A percentile compares a stretch with the other conserved stretches of the same genome.
Evolutionary conservation across 2,329 filamentous ascomycete genomes (phyloP).

Genomic region (Claviceps humidiphila): DNA sequence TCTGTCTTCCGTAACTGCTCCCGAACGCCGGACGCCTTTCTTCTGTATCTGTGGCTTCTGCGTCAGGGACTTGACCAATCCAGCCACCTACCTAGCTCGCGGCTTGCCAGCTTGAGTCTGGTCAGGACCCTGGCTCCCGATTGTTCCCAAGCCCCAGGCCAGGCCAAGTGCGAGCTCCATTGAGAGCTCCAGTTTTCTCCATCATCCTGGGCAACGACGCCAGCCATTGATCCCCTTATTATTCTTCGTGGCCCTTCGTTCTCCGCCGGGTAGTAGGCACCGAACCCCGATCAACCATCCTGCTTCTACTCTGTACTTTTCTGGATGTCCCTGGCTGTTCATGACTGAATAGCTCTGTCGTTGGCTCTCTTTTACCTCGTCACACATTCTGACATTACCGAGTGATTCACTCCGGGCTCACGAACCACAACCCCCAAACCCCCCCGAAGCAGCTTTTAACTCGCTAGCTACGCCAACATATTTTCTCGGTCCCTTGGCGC

Average conservation of each 20-base stretch:
- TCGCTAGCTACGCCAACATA: neutral
- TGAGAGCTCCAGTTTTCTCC: constrained; percentile 8
- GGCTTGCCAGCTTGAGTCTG: neutral
- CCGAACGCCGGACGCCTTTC: neutral
- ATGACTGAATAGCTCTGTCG: neutral
- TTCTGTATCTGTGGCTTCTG: neutral
- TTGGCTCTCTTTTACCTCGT: neutral
- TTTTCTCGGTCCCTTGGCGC: neutral
- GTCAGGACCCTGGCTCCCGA: constrained; percentile 1
- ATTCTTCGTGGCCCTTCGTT: neutral
- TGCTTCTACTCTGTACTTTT: neutral
- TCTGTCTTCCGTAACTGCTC: neutral
- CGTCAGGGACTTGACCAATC: neutral
- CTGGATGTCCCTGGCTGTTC: neutral
- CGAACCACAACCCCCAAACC: neutral
- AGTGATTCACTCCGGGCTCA: neutral
- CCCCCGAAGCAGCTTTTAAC: neutral
- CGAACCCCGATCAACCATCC: neutral
- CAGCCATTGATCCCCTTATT: constrained; percentile 4
- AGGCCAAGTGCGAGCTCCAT: neutral
- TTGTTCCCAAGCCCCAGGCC: neutral
- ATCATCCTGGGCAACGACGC: constrained; percentile 4
- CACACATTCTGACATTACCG: neutral
- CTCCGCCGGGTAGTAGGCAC: neutral
- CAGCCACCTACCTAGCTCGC: neutral